Percentiles rank a stretch among this genome's conserved stretches.
Evolutionary conservation across 495 filamentous ascomycete species (phyloP).

Genomic region (Penicillium maclennaniae): DNA sequence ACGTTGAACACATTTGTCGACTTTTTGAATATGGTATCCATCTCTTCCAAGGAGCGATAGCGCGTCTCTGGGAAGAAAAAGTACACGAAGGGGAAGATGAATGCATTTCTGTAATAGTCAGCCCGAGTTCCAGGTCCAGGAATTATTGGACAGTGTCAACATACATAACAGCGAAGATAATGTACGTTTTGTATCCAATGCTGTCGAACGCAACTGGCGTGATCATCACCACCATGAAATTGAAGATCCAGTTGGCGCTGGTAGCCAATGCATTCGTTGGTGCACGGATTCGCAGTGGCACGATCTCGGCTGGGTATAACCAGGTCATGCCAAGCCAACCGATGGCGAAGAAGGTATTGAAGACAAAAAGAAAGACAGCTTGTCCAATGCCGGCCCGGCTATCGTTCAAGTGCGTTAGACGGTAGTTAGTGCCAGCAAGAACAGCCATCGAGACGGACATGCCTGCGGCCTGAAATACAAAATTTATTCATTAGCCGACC

Average conservation of each 20-base stretch:
- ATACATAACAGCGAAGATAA: constrained; percentile 53
- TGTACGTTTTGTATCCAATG: constrained; percentile 64
- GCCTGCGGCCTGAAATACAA: constrained; percentile 36
- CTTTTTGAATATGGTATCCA: constrained; percentile 71
- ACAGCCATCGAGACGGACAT: constrained; percentile 62
- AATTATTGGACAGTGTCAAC: background rate
- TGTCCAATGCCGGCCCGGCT: constrained; percentile 43
- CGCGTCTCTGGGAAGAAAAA: constrained; percentile 73
- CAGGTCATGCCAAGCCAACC: constrained; percentile 70
- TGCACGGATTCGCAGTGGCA: constrained; percentile 24
- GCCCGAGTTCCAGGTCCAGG: background rate
- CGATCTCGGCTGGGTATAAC: constrained; percentile 68
- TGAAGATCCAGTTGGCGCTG: constrained; percentile 27
- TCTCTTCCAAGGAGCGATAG: constrained; percentile 66
- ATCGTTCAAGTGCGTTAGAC: constrained; percentile 24
- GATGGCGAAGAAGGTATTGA: constrained; percentile 67
- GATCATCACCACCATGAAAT: constrained; percentile 57
- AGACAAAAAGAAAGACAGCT: constrained; percentile 51
- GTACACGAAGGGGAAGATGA: constrained; percentile 37
- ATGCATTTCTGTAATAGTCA: constrained; percentile 15
- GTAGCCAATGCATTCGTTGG: constrained; percentile 17
- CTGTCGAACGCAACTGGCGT: constrained; percentile 59
- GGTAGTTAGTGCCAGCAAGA: constrained; percentile 43
- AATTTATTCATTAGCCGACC: background rate
- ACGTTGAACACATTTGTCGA: constrained; percentile 48